These are phyloP conservation scores for Solidago caesia DNA, from an alignment of 129 eudicot genomes.

Conservation along the genomic window DNA sequence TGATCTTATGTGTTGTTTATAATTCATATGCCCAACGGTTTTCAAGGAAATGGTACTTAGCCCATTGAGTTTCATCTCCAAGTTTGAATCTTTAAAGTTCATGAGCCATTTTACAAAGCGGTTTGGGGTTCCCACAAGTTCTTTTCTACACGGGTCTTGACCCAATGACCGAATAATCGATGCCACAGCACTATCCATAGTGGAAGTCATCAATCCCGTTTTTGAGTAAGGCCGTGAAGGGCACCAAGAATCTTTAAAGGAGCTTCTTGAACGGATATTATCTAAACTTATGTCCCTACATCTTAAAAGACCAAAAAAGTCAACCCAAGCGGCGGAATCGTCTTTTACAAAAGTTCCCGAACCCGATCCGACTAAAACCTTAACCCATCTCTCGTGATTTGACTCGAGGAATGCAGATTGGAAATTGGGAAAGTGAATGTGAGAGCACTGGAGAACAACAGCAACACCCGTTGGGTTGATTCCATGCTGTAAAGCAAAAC, in stretches of 20 bases:
- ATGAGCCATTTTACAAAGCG: slow-evolving; percentile 73
- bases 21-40: slow-evolving; percentile 26
- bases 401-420: slow-evolving; percentile 49
- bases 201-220: slow-evolving; percentile 32
- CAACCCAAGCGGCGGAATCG: slow-evolving; percentile 54
- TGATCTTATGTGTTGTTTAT: slow-evolving; percentile 36
- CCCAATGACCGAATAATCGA: slow-evolving; percentile 66
- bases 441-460: slow-evolving; percentile 75
- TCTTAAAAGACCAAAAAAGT: slow-evolving; percentile 67
- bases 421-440: slow-evolving; percentile 63
- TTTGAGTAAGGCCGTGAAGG: slow-evolving; percentile 46
- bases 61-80: slow-evolving; percentile 76
- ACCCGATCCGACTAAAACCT: slow-evolving; percentile 54
- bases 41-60: slow-evolving; percentile 27
- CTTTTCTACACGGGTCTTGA: slow-evolving; percentile 75
- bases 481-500: slow-evolving; percentile 64
- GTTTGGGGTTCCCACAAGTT: slow-evolving; percentile 72
- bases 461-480: slow-evolving; percentile 86
- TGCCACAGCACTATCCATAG: slow-evolving; percentile 54
- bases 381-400: slow-evolving; percentile 48
- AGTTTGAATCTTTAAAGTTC: slow-evolving; percentile 51
- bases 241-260: slow-evolving; percentile 59
- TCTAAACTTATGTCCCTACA: slow-evolving; percentile 47
- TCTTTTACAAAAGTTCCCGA: slow-evolving; percentile 64
- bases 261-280: slow-evolving; percentile 21